Evolutionary conservation across 345 rosid species (phyloP), one percentile per base, ranked within the genome.

Genomic region (Odontarrhena argentea): DNA sequence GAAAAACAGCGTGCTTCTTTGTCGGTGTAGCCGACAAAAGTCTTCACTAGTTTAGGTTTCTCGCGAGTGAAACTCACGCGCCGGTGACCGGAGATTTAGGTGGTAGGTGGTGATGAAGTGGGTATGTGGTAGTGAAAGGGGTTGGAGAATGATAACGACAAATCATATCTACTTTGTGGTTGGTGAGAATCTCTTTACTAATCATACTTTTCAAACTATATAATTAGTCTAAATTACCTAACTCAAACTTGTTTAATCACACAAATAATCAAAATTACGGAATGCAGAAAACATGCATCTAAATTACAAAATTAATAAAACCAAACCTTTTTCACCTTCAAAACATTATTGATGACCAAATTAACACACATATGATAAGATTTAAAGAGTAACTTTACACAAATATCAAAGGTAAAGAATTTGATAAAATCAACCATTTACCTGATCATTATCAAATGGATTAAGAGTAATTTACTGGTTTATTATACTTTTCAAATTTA

Each of bases 101-200:
- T 35, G 57, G 72, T 57, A 9, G 65, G 73, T 73, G 77, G 57
- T 37, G 73, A 52, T 37, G 73, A 53, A 35, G 61, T 51, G 60
- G 18, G 53, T 65, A 0, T 50, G 13, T 53, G 71, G 51, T 53
- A 18, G 8, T 18, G 8, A 22, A 18, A 44, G 47, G 67, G 63
- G 77, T 67, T 74, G 77, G 68, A 18, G 77, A 74, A 22, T 2
- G 77, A 74, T 55, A 38, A 5, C 7, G 73, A 74, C 77, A 36
- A 22, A 7, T 48, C 42, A 36, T 13, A 22, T 55, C 25, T 40
- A 24, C 65, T 28, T 43, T 15, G 34, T 49, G 51, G 66, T 65
- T 72, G 76, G 76, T 65, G 34, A 44, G 34, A 44, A 35, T 14
- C 12, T 2, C 13, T 55, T 35, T 53, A 26, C 26, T 58, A 42